phyloP scores from a whole-genome alignment of 2,329 filamentous ascomycete genomes.

The Epichloe brachyelytri region DNA sequence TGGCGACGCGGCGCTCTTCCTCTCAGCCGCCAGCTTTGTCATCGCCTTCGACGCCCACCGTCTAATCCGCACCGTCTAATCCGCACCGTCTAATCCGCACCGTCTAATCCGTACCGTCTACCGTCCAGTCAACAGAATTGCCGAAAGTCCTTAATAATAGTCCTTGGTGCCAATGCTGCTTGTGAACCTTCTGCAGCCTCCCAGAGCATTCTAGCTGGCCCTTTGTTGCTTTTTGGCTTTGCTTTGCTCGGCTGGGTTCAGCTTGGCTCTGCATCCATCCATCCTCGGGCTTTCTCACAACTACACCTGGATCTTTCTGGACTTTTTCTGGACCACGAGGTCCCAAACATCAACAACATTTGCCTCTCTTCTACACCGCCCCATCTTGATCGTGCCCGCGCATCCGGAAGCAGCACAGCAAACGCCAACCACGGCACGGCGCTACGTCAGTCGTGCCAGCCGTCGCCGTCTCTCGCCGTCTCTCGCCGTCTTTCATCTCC shows the following conservation, averaged over 20 bases:
- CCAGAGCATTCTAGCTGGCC: background rate
- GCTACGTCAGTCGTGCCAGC: background rate
- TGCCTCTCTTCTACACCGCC: background rate
- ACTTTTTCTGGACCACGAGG: background rate
- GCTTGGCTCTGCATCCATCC: background rate
- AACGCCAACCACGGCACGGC: background rate
- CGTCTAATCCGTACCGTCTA: too few relatives aligned
- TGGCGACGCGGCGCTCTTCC: background rate
- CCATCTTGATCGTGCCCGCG: background rate
- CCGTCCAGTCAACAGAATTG: background rate
- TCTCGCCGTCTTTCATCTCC: background rate
- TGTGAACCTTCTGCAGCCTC: background rate
- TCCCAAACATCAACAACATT: background rate
- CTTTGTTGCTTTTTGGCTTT: background rate
- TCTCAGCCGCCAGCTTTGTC: constrained; percentile 1
- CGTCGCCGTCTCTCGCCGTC: background rate
- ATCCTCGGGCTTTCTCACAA: background rate
- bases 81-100: too few relatives aligned
- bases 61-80: background rate
- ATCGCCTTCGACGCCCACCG: constrained; percentile 2
- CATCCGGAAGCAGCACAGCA: background rate
- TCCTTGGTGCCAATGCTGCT: background rate
- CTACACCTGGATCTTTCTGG: too few relatives aligned
- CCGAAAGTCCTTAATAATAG: too few relatives aligned
- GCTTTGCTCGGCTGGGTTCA: background rate